Percentiles rank a stretch among this genome's conserved stretches.
Evolutionary conservation across 2,329 filamentous ascomycete genomes (phyloP).

Genomic region (Penicillium palitans): DNA sequence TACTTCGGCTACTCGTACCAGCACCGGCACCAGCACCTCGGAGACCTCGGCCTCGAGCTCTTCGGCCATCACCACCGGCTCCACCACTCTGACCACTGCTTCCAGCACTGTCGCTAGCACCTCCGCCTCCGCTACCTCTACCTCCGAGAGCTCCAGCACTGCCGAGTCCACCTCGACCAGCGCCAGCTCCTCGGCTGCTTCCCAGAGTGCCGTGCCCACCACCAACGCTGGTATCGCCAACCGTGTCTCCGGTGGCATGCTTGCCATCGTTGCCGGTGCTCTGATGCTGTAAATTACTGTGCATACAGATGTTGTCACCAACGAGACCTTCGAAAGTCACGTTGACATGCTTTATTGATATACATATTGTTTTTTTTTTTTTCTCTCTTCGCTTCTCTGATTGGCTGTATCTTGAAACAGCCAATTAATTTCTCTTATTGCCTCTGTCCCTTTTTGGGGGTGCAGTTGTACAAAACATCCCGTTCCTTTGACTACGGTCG

Average conservation of each 20-base stretch:
- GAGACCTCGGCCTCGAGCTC: conserved; percentile 20
- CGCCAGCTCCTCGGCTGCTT: conserved; percentile 18
- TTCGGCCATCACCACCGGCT: conserved; percentile 14
- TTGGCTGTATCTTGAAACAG: conserved; percentile 5
- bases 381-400: neutral
- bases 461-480: conserved; percentile 3
- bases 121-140: conserved; percentile 18
- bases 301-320: neutral
- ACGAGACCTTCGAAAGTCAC: neutral
- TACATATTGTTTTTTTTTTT: conserved; percentile 1
- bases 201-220: conserved; percentile 29
- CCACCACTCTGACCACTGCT: conserved; percentile 23
- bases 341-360: conserved; percentile 4
- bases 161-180: conserved; percentile 14
- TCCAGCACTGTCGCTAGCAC: conserved; percentile 20
- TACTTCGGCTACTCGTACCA: conserved; percentile 24
- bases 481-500: neutral
- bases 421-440: neutral
- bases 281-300: conserved; percentile 35
- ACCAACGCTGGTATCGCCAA: conserved; percentile 33
- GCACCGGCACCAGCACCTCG: conserved; percentile 28
- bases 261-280: conserved; percentile 38
- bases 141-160: conserved; percentile 24
- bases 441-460: neutral
- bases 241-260: conserved; percentile 38